phyloP scores from a whole-genome alignment of 2,329 filamentous ascomycete species.

The Aotearoamyces nothofagi region DNA sequence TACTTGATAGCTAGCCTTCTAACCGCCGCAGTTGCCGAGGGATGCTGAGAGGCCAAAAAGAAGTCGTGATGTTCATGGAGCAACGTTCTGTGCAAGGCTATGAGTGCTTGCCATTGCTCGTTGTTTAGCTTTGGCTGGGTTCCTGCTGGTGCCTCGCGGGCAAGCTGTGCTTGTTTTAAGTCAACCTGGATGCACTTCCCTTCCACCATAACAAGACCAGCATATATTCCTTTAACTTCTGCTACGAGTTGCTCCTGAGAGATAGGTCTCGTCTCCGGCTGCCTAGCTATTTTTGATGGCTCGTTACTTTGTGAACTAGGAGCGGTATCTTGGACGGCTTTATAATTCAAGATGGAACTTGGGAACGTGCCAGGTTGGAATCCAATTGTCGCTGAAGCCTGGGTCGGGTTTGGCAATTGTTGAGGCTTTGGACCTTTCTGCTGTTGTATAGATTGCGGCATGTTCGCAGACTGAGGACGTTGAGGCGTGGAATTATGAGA shows the following conservation, averaged over 20 bases:
- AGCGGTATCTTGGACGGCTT: neutral
- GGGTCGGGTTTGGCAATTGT: neutral
- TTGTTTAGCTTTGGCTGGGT: conserved; percentile 31
- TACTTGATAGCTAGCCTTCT: conserved; percentile 63
- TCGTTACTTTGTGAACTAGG: neutral
- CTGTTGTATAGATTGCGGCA: neutral
- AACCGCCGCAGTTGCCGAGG: conserved; percentile 54
- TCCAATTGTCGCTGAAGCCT: neutral
- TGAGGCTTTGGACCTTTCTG: neutral
- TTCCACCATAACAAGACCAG: conserved; percentile 71
- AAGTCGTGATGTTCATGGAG: conserved; percentile 77
- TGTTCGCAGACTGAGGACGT: neutral
- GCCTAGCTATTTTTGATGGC: conserved; percentile 12
- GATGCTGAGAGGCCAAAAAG: conserved; percentile 77
- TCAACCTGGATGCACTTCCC: conserved; percentile 77
- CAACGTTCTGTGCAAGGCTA: conserved; percentile 66
- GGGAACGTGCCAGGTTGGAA: neutral
- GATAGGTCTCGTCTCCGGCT: conserved; percentile 53
- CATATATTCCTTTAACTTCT: conserved; percentile 73
- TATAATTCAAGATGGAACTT: neutral
- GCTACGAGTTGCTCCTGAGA: conserved; percentile 64
- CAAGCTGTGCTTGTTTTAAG: conserved; percentile 37
- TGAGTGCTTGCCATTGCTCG: conserved; percentile 74
- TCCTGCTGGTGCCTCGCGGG: conserved; percentile 32
- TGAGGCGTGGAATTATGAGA: neutral